Evolutionary conservation across 2,329 filamentous ascomycete species (phyloP).

Genomic region (Colletotrichum cuscutae): DNA sequence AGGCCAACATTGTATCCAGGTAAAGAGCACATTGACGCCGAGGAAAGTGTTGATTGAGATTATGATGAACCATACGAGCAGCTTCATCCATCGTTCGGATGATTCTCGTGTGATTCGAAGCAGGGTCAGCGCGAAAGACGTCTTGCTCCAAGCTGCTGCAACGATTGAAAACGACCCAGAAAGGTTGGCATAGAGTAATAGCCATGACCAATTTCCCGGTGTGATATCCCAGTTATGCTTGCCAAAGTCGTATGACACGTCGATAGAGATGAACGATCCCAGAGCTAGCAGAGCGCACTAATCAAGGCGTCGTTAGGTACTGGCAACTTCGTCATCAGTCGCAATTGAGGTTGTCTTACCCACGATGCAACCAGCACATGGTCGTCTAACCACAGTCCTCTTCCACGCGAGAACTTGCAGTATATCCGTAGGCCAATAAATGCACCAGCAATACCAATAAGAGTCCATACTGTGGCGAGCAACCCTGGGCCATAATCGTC

Average conservation of each 20-base stretch:
- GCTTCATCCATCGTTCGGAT: constrained; percentile 37
- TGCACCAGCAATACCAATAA: constrained; percentile 16
- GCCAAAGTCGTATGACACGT: constrained; percentile 31
- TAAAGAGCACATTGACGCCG: constrained; percentile 37
- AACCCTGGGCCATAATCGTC: constrained; percentile 31
- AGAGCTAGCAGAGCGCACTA: constrained; percentile 25
- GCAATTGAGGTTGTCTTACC: constrained; percentile 20
- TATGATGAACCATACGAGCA: constrained; percentile 42
- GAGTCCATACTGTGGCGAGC: constrained; percentile 26
- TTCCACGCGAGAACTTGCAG: constrained; percentile 35
- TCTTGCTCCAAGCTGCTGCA: constrained; percentile 42
- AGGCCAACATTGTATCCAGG: constrained; percentile 41
- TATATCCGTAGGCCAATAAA: constrained; percentile 37
- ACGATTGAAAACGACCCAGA: constrained; percentile 36
- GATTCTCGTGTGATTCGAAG: constrained; percentile 39
- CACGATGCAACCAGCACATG: constrained; percentile 35
- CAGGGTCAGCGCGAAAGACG: constrained; percentile 43
- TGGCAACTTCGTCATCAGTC: too few relatives aligned
- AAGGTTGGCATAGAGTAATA: constrained; percentile 35
- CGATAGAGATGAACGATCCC: constrained; percentile 25
- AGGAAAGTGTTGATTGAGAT: constrained; percentile 39
- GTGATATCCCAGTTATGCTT: constrained; percentile 34
- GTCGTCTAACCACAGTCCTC: constrained; percentile 38
- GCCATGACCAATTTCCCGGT: constrained; percentile 24
- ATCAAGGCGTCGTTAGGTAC: background rate